These are phyloP conservation scores for Crithidia bombi DNA, from an alignment of 208 protist species.

Conservation along the genomic window DNA sequence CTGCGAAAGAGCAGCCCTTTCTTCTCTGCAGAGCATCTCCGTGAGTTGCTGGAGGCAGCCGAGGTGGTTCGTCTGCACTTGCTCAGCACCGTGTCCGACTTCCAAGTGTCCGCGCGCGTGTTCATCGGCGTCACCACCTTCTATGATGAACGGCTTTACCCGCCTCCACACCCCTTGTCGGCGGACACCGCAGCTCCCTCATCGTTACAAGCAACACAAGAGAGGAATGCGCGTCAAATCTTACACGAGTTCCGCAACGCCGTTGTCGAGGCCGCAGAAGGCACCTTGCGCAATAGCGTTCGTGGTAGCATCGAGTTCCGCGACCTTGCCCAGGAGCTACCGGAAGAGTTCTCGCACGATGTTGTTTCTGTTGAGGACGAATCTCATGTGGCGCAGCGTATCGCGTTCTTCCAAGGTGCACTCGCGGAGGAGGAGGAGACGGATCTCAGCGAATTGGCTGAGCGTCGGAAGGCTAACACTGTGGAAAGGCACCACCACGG, in stretches of 20 bases:
- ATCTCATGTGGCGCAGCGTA: constrained; percentile 49
- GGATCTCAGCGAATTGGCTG: constrained; percentile 15
- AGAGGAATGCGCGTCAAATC: neutral
- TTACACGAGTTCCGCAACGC: constrained; percentile 21
- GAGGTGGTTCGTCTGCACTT: constrained; percentile 46
- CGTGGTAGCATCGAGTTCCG: constrained; percentile 28
- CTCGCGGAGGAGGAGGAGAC: constrained; percentile 35
- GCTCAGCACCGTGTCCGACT: constrained; percentile 41
- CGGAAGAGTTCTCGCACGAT: constrained; percentile 12
- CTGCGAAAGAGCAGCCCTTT: constrained; percentile 10
- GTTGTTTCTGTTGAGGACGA: constrained; percentile 29
- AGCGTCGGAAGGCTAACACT: neutral
- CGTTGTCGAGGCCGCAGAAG: constrained; percentile 32
- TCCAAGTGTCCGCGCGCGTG: constrained; percentile 48
- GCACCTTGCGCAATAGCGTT: constrained; percentile 34
- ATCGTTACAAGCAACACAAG: neutral
- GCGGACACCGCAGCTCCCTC: neutral
- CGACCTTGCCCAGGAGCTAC: constrained; percentile 19
- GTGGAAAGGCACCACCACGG: neutral
- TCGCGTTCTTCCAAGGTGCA: constrained; percentile 37
- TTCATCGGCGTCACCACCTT: constrained; percentile 40
- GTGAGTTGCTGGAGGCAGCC: constrained; percentile 41
- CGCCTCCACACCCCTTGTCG: neutral
- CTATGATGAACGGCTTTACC: constrained; percentile 34
- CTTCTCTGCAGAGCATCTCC: constrained; percentile 31